A percentile compares a stretch with the other conserved stretches of the same genome.
These are phyloP conservation scores for Lipomyces lipofer DNA, from an alignment of 805 yeast genomes.

Conservation along the genomic window DNA sequence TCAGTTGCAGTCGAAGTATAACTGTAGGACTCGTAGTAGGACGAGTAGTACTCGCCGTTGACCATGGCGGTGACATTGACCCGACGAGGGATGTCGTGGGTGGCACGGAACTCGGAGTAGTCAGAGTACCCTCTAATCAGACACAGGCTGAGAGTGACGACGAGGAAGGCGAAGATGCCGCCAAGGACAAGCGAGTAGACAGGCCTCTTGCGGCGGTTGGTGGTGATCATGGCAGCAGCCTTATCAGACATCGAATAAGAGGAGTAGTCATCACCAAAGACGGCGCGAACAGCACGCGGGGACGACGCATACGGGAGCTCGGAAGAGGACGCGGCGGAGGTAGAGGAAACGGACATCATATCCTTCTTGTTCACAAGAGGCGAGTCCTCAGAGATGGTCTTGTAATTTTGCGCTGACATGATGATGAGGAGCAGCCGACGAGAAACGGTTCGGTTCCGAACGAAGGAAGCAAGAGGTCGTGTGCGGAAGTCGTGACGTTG, in stretches of 20 bases:
- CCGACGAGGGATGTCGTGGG: constrained; percentile 29
- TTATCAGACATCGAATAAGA: constrained; percentile 25
- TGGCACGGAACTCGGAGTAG: constrained; percentile 23
- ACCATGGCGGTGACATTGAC: constrained; percentile 30
- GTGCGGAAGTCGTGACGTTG: background rate
- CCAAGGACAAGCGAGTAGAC: constrained; percentile 26
- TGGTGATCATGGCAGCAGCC: constrained; percentile 29
- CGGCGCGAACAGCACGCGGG: constrained; percentile 21
- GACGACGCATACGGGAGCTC: constrained; percentile 18
- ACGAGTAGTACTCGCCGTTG: constrained; percentile 27
- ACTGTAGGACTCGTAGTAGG: constrained; percentile 10
- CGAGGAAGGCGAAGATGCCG: constrained; percentile 21
- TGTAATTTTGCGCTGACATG: constrained; percentile 21
- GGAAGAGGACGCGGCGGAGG: constrained; percentile 5
- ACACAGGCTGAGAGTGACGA: constrained; percentile 24
- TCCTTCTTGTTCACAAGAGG: constrained; percentile 9
- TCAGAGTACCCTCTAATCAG: constrained; percentile 28
- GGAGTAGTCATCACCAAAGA: constrained; percentile 24
- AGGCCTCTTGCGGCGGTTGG: constrained; percentile 31
- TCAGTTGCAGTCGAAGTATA: background rate
- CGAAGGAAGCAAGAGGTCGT: background rate
- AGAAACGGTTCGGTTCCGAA: background rate
- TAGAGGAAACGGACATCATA: background rate
- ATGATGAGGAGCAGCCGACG: background rate
- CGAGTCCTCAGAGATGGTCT: constrained; percentile 23